Percentiles rank a stretch among this genome's conserved stretches.
These are phyloP conservation scores for Capsella rubella DNA, from an alignment of 441 rosid genomes.

Conservation along the genomic window DNA sequence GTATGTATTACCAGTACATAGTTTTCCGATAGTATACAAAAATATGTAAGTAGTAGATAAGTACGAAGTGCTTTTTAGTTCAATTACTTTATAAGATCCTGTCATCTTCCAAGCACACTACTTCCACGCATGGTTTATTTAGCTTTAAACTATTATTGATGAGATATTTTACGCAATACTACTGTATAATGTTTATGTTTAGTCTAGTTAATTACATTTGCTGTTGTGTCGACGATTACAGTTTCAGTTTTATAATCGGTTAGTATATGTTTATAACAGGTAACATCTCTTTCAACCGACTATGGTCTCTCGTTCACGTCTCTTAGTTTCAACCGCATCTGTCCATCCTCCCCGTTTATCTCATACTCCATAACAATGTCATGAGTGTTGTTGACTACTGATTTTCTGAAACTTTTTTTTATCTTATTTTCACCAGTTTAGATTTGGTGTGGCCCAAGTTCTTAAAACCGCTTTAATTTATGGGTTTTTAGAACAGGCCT, in stretches of 20 bases:
- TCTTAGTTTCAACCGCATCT: conserved; percentile 15
- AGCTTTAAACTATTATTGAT: conserved; percentile 1
- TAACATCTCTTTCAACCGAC: conserved; percentile 23
- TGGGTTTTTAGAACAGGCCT: background rate
- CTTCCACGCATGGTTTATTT: conserved; percentile 18
- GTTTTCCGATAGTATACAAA: background rate
- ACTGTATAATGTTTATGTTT: background rate
- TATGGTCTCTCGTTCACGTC: conserved; percentile 17
- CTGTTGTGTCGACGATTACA: background rate
- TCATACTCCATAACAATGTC: no score
- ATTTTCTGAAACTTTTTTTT: background rate
- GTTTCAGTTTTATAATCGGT: background rate
- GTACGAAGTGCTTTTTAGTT: conserved; percentile 24
- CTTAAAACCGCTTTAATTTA: background rate
- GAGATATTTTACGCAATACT: background rate
- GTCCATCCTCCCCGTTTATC: background rate
- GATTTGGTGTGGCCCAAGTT: conserved; percentile 7
- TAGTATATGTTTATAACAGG: background rate
- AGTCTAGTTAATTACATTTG: background rate
- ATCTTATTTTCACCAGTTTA: background rate
- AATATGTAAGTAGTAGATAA: conserved; percentile 1
- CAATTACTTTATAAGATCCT: background rate
- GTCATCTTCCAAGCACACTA: conserved; percentile 4
- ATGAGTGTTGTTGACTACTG: background rate
- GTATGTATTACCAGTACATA: background rate